Percentiles rank a stretch among this genome's conserved stretches.
Conservation (phyloP, 1,284 basidiomycete species). For the Tilletia indica region DNA sequence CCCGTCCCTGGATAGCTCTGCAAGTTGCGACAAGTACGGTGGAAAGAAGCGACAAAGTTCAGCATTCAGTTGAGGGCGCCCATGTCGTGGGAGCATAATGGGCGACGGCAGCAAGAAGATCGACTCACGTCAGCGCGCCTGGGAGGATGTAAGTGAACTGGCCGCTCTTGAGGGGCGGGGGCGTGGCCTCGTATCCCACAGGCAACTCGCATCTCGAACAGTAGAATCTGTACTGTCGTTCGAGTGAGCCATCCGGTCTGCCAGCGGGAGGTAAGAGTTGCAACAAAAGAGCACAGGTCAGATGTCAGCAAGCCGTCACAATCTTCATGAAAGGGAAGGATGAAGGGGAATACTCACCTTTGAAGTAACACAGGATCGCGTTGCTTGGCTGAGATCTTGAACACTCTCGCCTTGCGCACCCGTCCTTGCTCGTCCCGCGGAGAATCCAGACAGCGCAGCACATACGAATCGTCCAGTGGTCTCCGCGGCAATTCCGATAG, state of each 20-base stretch:
- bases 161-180: conserved; percentile 50
- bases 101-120: neutral
- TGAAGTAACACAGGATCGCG: conserved; percentile 31
- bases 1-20: conserved; percentile 9
- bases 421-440: conserved; percentile 27
- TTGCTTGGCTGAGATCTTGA: conserved; percentile 48
- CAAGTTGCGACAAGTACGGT: neutral
- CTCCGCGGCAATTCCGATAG: conserved; percentile 33
- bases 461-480: conserved; percentile 40
- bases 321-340: neutral
- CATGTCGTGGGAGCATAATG: neutral
- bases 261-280: neutral
- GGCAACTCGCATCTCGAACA: conserved; percentile 46
- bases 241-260: conserved; percentile 36
- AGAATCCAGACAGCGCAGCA: conserved; percentile 42
- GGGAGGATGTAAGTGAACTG: conserved; percentile 46
- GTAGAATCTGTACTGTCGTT: conserved; percentile 45
- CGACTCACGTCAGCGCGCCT: conserved; percentile 34
- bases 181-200: conserved; percentile 49
- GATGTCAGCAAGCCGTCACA: neutral
- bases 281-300: neutral
- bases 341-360: conserved; percentile 8
- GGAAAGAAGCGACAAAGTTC: neutral
- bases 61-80: neutral
- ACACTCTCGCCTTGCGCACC: conserved; percentile 32